These are phyloP conservation scores for Exophiala alcalophila DNA, from an alignment of 2,329 filamentous ascomycete species.

Conservation along the genomic window DNA sequence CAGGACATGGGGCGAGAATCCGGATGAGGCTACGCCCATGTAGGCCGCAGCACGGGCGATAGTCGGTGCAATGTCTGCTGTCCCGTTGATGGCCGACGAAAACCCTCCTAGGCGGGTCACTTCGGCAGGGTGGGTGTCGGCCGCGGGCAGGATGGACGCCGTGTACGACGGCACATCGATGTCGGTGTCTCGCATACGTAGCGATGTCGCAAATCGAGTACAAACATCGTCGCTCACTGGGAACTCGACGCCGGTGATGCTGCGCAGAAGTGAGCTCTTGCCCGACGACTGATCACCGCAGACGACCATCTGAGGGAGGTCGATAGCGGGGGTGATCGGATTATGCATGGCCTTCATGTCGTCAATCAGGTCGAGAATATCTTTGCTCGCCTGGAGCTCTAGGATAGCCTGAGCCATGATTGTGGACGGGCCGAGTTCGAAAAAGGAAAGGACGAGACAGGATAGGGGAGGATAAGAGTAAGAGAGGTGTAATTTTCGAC, in stretches of 20 bases:
- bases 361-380: slow-evolving; percentile 25
- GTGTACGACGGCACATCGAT: slow-evolving; percentile 8
- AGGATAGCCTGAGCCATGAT: too few relatives aligned
- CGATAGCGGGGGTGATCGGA: slow-evolving; percentile 47
- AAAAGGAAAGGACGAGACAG: too few relatives aligned
- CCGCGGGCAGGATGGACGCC: slow-evolving; percentile 29
- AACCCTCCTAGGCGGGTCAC: slow-evolving; percentile 24
- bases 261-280: slow-evolving; percentile 35
- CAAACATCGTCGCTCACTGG: slow-evolving; percentile 33
- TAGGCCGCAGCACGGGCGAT: slow-evolving; percentile 29
- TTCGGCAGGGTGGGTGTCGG: slow-evolving; percentile 17
- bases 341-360: slow-evolving; percentile 48
- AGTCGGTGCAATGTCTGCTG: slow-evolving; percentile 29
- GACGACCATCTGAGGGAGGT: slow-evolving; percentile 36
- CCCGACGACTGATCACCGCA: slow-evolving; percentile 36
- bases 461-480: too few relatives aligned
- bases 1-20: slow-evolving; percentile 44
- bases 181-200: slow-evolving; percentile 25
- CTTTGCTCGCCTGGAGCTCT: too few relatives aligned
- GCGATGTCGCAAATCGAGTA: slow-evolving; percentile 35
- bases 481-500: too few relatives aligned
- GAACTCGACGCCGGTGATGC: slow-evolving; percentile 33
- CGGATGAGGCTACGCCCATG: slow-evolving; percentile 29
- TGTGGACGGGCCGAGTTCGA: too few relatives aligned
- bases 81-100: slow-evolving; percentile 24